Conservation (phyloP, 169 alveolate species). For the Eimeria praecox region DNA sequence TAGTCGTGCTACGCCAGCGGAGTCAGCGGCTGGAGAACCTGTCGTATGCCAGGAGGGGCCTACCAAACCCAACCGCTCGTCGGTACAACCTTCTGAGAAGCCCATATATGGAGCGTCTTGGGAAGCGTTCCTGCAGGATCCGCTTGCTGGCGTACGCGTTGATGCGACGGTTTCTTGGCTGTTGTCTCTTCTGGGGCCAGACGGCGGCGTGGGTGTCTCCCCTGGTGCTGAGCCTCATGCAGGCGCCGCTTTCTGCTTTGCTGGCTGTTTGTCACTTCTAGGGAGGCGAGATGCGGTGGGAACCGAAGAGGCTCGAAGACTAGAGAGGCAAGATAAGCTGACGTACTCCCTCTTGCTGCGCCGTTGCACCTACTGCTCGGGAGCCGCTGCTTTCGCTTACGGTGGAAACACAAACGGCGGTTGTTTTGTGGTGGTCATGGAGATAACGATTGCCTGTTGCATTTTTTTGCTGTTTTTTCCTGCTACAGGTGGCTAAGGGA, state of each 20-base stretch:
- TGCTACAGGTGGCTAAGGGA: slow-evolving; percentile 83
- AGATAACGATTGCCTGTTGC: slow-evolving; percentile 16
- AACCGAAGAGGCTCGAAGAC: not conserved
- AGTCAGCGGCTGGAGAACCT: not conserved
- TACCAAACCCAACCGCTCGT: not conserved
- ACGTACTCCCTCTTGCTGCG: not conserved
- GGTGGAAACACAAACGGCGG: not conserved
- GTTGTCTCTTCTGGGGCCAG: slow-evolving; percentile 53
- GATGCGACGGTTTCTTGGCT: slow-evolving; percentile 56
- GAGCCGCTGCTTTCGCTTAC: not conserved
- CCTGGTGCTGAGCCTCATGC: slow-evolving; percentile 86
- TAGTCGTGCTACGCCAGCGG: not conserved
- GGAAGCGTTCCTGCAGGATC: slow-evolving; percentile 27
- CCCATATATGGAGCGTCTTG: slow-evolving; percentile 9
- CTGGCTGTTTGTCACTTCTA: slow-evolving; percentile 82
- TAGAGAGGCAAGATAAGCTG: slow-evolving; percentile 38
- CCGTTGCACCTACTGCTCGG: not conserved
- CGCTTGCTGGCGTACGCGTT: slow-evolving; percentile 68
- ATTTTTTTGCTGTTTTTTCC: slow-evolving; percentile 54
- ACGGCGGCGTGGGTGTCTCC: slow-evolving; percentile 86
- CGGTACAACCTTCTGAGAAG: not conserved
- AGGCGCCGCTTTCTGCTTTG: slow-evolving; percentile 85
- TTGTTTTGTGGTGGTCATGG: not conserved
- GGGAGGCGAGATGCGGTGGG: slow-evolving; percentile 23
- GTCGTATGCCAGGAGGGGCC: not conserved